These are phyloP conservation scores for Antitrichia curtipendula DNA, from an alignment of 225 moss, liverwort and hornwort species.

Conservation along the genomic window DNA sequence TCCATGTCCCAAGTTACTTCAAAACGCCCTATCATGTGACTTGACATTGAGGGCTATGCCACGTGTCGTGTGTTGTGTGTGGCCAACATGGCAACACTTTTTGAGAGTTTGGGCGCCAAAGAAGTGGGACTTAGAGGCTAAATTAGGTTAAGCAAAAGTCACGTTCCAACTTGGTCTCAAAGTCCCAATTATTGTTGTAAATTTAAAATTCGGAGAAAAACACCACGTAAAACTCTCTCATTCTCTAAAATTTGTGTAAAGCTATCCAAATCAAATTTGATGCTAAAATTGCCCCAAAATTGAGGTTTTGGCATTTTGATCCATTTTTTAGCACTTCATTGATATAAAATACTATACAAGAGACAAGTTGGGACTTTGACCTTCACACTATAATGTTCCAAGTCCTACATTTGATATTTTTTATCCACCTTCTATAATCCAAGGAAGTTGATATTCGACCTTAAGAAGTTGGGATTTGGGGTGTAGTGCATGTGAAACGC, in stretches of 20 bases:
- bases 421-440: not conserved
- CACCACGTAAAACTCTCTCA: not conserved
- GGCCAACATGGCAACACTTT: not conserved
- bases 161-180: not conserved
- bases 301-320: accelerated
- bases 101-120: accelerated
- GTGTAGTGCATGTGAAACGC: accelerated
- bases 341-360: no score
- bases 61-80: no score
- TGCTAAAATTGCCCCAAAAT: accelerated
- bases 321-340: not conserved
- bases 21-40: no score
- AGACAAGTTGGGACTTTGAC: not conserved
- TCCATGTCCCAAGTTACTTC: not conserved
- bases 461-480: accelerated
- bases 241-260: not conserved
- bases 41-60: no score
- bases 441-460: not conserved
- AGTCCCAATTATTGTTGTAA: not conserved
- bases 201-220: not conserved
- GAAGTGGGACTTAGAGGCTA: not conserved
- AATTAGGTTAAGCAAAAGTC: not conserved
- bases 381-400: not conserved
- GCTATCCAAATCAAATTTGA: not conserved
- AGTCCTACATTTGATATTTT: not conserved